Evolutionary conservation across 192 early-diverging fungal genomes (phyloP), one percentile per base, ranked within the genome.

Genomic region (Radiomyces spectabilis): DNA sequence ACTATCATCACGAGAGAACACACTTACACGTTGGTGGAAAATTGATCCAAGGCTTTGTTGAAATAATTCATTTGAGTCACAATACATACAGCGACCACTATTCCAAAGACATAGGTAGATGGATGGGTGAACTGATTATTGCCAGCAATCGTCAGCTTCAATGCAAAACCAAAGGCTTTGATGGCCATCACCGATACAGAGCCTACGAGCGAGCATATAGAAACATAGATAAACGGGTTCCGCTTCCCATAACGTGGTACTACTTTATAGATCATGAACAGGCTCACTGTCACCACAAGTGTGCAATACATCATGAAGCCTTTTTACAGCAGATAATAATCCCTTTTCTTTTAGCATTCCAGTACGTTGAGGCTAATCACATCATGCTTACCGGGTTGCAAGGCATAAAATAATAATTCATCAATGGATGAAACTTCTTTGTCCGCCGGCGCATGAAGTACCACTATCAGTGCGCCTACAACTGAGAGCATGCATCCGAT

Each of bases 41-140:
- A 97, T 53, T 85, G 71, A 57, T 91, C 92, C 26, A 97, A 71
- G 16, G 95, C 92, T 74, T 95, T 97, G 78, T 97, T 97, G 55
- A 97, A 93, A 69, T 95, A 97, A 69, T 97, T 97, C 84, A 95
- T 90, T 74, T 97, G 95, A 27, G 87, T 85, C n/a, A 95, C 71
- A 48, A 92, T 93, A 62, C 88, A 93, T 2, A 85, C 65, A 3
- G 69, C 70, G 22, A 93, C 89, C 22, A 89, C 78, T 27, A 85
- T 66, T 16, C 80, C 84, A 69, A 97, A 95, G 18, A 91, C 76
- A 57, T 90, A 97, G 6, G 93, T 94, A 39, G 91, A 92, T 6
- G 88, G 74, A 54, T 95, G 86, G 21, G 83, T 79, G 43, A 97
- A 83, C 74, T 97, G 93, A 72, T 92, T 97, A 59, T 86, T 78